Evolutionary conservation across 2,329 filamentous ascomycete genomes (phyloP), one percentile per base, ranked within the genome.

Genomic region (Fusarium albidum): DNA sequence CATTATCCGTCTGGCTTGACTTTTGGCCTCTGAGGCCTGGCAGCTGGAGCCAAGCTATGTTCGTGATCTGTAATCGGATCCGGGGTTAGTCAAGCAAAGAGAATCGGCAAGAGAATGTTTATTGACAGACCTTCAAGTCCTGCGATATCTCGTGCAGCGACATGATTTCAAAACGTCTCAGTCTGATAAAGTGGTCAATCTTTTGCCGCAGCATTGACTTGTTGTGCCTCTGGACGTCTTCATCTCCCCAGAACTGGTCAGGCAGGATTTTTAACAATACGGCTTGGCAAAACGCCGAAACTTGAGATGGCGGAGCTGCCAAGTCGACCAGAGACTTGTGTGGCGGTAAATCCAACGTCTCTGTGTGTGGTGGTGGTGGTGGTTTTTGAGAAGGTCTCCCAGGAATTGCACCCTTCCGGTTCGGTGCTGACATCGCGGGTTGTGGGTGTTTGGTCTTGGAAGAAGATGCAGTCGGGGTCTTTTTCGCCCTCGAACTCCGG

Each of bases 201-300:
- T 86, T 87, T 32, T 77, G 79, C 68, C 92, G 75, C 28, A 97
- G 72, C 0, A 75, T 66, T 1, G 70, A 69, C 55, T 83, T 81
- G 75, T 97, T 97, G 42, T 83, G 75, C 6, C 61, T 49, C 29
- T 81, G 80, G 0, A 73, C 71, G 2, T 79, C 69, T 2, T 81
- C 83, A 14, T 69, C 61, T 0, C 93, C 92, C 86, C 90, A 96
- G 51, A 96, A 88, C 3, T 78, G 82, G 35, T 79, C 76, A 1
- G 94, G 94, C 25, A 99, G 82, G 13, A 97, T 76, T 52, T 83
- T 89, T 15, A 77, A 77, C 26, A 97, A 68, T 1, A 88, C 87
- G 3, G 91, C 89, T 67, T 89, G 89, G 70, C 92, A 96, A 68
- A 96, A 98, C 1, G 91, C 88, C 5, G 93, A 96, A 3, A 98